Conservation (phyloP, 805 yeast genomes). For the Zygosaccharomyces gambellarensis region DNA sequence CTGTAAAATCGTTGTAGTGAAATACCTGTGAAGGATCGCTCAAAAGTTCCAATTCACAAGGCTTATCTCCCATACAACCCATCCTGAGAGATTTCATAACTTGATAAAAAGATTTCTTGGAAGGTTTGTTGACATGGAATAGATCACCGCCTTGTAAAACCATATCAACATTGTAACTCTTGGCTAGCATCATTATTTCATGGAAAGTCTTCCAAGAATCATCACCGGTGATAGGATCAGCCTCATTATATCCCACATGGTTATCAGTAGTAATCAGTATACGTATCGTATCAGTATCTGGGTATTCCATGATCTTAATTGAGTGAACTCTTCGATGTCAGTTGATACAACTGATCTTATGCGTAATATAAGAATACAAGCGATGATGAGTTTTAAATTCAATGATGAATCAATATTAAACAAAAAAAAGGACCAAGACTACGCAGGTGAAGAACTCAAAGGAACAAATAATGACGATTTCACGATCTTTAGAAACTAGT, state of each 20-base stretch:
- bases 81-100: constrained; percentile 67
- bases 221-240: constrained; percentile 83
- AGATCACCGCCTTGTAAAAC: constrained; percentile 89
- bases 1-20: constrained; percentile 54
- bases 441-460: background rate
- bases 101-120: constrained; percentile 78
- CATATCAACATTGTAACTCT: constrained; percentile 73
- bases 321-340: background rate
- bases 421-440: background rate
- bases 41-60: constrained; percentile 76
- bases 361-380: background rate
- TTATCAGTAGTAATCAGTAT: constrained; percentile 89
- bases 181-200: constrained; percentile 73
- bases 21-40: constrained; percentile 69
- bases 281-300: constrained; percentile 56
- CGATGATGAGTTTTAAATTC: background rate
- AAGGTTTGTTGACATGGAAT: constrained; percentile 85
- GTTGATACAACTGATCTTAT: background rate
- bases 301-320: constrained; percentile 21
- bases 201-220: constrained; percentile 86
- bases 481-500: constrained; percentile 17
- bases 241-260: constrained; percentile 90
- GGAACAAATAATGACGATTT: background rate
- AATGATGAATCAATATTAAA: background rate
- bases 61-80: constrained; percentile 78